Evolutionary conservation across 805 yeast species (phyloP).

Genomic region (Zygosaccharomyces bailii): DNA sequence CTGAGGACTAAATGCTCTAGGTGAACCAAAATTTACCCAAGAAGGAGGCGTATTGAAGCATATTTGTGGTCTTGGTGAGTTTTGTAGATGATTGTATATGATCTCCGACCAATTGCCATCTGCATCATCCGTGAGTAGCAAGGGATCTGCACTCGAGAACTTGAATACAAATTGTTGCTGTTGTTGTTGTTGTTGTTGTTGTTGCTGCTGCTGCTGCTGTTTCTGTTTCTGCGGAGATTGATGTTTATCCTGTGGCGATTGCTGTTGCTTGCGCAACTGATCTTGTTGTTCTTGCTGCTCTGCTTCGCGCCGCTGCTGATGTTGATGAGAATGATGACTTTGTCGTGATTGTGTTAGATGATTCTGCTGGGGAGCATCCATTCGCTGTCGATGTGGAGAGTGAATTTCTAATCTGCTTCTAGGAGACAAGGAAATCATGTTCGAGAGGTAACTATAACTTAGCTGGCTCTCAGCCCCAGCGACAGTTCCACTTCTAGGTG

Average conservation of each 20-base stretch:
- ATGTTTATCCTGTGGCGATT: background rate
- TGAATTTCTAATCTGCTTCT: slow-evolving; percentile 9
- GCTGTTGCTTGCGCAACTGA: background rate
- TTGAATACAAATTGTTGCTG: slow-evolving; percentile 32
- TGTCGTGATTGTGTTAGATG: no score
- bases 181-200: slow-evolving; percentile 9
- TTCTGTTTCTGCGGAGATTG: slow-evolving; percentile 1
- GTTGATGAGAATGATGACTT: background rate
- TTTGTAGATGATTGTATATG: slow-evolving; percentile 19
- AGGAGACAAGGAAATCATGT: slow-evolving; percentile 17
- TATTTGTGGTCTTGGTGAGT: slow-evolving; percentile 20
- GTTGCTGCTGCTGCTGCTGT: slow-evolving; percentile 8
- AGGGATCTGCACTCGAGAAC: slow-evolving; percentile 33
- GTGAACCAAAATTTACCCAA: slow-evolving; percentile 28
- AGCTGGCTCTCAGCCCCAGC: slow-evolving; percentile 11
- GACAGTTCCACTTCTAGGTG: slow-evolving; percentile 13
- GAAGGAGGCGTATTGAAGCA: slow-evolving; percentile 34
- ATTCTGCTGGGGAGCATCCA: no score
- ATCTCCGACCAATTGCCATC: slow-evolving; percentile 25
- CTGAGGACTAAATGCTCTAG: slow-evolving; percentile 21
- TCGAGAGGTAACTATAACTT: slow-evolving; percentile 7
- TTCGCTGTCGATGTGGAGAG: slow-evolving; percentile 1
- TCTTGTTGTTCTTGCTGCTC: slow-evolving; percentile 1
- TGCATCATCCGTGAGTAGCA: slow-evolving; percentile 31
- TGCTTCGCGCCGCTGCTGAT: no score